A percentile compares a stretch with the other conserved stretches of the same genome.
Conservation (phyloP, 306 rosid species). For the Castanea crenata region DNA sequence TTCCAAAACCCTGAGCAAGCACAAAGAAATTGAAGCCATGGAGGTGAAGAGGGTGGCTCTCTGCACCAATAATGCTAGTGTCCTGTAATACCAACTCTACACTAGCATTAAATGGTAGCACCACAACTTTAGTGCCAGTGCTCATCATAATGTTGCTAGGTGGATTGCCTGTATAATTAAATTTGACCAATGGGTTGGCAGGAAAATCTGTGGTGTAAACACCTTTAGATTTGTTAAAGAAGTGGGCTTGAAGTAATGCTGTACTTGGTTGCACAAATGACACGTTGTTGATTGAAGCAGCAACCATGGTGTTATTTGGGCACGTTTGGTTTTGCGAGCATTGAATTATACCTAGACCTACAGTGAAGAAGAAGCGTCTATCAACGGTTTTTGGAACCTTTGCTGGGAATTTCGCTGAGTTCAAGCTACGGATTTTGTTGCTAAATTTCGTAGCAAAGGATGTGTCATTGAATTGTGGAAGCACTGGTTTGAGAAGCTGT, state of each 20-base stretch:
- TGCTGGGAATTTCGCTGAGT: conserved; percentile 51
- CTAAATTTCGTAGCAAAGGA: conserved; percentile 46
- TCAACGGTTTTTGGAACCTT: conserved; percentile 53
- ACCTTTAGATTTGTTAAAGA: conserved; percentile 52
- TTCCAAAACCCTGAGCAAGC: conserved; percentile 64
- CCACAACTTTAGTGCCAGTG: conserved; percentile 56
- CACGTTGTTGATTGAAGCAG: conserved; percentile 59
- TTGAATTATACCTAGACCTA: conserved; percentile 50
- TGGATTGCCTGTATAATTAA: conserved; percentile 68
- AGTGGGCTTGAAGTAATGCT: conserved; percentile 76
- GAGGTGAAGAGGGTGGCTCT: conserved; percentile 81
- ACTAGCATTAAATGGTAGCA: conserved; percentile 47
- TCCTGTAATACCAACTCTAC: conserved; percentile 71
- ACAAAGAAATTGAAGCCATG: conserved; percentile 79
- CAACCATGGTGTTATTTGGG: conserved; percentile 54
- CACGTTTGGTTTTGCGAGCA: conserved; percentile 53
- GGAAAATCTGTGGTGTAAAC: conserved; percentile 65
- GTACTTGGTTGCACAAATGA: conserved; percentile 62
- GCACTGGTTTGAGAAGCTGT: conserved; percentile 44
- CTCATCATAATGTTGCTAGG: conserved; percentile 46
- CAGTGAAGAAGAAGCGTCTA: conserved; percentile 56
- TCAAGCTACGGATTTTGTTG: conserved; percentile 49
- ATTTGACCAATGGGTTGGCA: conserved; percentile 55
- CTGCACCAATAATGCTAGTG: conserved; percentile 64
- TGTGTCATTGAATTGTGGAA: conserved; percentile 61